Evolutionary conservation across 1,284 basidiomycete species (phyloP).

Genomic region (Ustilago esculenta): DNA sequence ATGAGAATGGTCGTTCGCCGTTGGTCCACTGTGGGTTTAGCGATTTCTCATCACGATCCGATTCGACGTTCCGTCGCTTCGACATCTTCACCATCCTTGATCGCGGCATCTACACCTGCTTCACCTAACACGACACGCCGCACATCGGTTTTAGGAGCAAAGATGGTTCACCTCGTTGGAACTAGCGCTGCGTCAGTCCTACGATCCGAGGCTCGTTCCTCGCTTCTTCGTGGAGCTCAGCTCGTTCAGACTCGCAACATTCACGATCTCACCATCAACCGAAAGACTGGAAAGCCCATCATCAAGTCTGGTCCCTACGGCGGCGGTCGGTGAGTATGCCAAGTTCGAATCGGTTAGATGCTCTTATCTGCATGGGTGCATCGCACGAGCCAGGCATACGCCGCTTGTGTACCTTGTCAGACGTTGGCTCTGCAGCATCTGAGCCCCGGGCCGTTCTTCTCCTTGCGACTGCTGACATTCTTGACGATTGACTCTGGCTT

Average conservation of each 20-base stretch:
- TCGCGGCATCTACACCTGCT: not conserved
- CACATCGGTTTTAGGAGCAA: constrained; percentile 7
- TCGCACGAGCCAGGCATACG: constrained; percentile 5
- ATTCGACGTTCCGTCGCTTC: constrained; percentile 13
- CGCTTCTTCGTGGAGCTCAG: constrained; percentile 41
- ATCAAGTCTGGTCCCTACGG: constrained; percentile 63
- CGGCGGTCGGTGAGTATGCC: constrained; percentile 58
- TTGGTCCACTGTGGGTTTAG: constrained; percentile 13
- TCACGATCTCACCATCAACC: constrained; percentile 65
- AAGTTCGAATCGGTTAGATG: not conserved
- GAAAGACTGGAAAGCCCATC: constrained; percentile 64
- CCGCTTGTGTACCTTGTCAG: too few species aligned
- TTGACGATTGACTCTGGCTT: not conserved
- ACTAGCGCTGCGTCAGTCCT: constrained; percentile 37
- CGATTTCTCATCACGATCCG: constrained; percentile 27
- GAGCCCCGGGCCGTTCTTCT: too few species aligned
- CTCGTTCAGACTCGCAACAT: constrained; percentile 41
- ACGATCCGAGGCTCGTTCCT: constrained; percentile 39
- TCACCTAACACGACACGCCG: not conserved
- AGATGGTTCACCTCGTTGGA: constrained; percentile 48
- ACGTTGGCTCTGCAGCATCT: too few species aligned
- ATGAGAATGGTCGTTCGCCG: constrained; percentile 8
- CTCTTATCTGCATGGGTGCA: not conserved
- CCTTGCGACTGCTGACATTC: constrained; percentile 2
- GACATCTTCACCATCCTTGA: constrained; percentile 2